Conservation (phyloP, 345 rosid species). For the Lepidium didymum region DNA sequence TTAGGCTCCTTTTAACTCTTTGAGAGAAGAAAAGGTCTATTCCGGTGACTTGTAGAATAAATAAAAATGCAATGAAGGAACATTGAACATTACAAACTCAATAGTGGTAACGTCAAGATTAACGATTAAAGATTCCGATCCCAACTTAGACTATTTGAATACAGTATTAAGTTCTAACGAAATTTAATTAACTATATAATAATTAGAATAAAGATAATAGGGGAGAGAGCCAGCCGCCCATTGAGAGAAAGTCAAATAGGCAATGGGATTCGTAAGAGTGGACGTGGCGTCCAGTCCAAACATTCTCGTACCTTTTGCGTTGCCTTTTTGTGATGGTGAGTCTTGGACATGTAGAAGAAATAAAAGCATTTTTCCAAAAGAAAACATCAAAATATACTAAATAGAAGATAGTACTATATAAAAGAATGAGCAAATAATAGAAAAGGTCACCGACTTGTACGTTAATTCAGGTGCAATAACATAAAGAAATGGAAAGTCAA, state of each 20-base stretch:
- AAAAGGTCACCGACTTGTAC: too few species aligned
- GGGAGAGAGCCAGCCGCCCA: conserved; percentile 6
- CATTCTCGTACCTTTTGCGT: conserved; percentile 10
- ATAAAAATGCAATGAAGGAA: not conserved
- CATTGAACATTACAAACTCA: conserved; percentile 9
- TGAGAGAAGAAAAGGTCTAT: conserved; percentile 4
- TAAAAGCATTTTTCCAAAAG: too few species aligned
- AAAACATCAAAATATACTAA: too few species aligned
- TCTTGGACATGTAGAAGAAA: too few species aligned
- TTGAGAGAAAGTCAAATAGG: conserved; percentile 17
- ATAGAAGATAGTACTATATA: too few species aligned
- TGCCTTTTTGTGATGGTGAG: too few species aligned
- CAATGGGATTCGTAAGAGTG: not conserved
- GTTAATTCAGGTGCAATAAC: too few species aligned
- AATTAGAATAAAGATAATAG: not conserved
- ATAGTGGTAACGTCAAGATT: conserved; percentile 6
- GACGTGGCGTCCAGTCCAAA: conserved; percentile 19
- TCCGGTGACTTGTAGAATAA: not conserved
- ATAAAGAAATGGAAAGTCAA: too few species aligned
- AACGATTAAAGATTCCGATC: conserved; percentile 6
- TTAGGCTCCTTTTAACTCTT: not conserved
- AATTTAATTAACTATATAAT: not conserved
- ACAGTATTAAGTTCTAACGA: not conserved
- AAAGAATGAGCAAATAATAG: too few species aligned
- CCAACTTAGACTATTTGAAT: not conserved